Evolutionary conservation across 2,329 filamentous ascomycete genomes (phyloP), one percentile per base, ranked within the genome.

Genomic region (Talaromyces albobiverticillius): DNA sequence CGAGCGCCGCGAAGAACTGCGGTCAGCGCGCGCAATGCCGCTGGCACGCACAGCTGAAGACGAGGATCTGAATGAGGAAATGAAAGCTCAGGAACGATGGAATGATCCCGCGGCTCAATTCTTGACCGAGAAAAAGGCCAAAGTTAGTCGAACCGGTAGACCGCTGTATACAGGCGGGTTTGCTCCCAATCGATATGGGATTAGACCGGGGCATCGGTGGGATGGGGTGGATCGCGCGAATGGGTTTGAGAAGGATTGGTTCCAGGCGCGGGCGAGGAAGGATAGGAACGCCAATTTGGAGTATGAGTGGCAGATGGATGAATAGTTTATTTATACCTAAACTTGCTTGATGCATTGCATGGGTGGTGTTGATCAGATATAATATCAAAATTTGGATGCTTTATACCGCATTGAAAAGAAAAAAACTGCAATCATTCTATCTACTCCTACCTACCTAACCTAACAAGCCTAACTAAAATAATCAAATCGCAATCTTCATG

Each of bases 291-390:
- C 89, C 71, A 87, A 87, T 29, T 71, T 97, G 65, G 86, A 93
- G 64, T 97, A 96, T 71, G 85, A 88, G 29, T 99, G 93, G 94
- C 90, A 96, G 78, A 94, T 95, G 87, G 94, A 96, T 74, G 89
- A 91, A 71, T 94, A 80, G 36, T 11, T 20, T 31, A 10, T 34
- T 5, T 34, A 7, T 25, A 11, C 9, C 3, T 16, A 29, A 29
- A 14, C 13, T 34, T 8, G 13, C 31, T 14, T 14, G 13, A 13
- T 14, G 31, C 31, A 11, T 40, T 40, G 32, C n/a, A n/a, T n/a
- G n/a, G n/a, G n/a, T n/a, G n/a, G n/a, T n/a, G n/a, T n/a, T n/a
- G n/a, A n/a, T n/a, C n/a, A n/a, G n/a, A n/a, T n/a, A n/a, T n/a
- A n/a, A n/a, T n/a, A n/a, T n/a, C n/a, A n/a, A n/a, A n/a, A n/a